Conservation (phyloP, 2,329 filamentous ascomycete genomes). For the Apiospora hydei region DNA sequence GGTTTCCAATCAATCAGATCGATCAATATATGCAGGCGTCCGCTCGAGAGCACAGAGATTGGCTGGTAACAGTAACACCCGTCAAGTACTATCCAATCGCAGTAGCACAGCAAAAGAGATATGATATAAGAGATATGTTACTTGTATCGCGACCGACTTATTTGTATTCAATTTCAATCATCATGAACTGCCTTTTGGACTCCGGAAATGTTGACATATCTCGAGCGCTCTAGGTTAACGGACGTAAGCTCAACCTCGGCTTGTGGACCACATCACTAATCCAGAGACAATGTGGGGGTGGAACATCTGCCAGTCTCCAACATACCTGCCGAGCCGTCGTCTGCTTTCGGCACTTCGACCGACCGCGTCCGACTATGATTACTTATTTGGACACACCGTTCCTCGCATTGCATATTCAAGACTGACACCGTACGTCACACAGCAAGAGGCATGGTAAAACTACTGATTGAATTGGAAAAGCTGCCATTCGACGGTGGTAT, state of each 20-base stretch:
- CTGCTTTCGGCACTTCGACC: background rate
- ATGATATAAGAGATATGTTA: background rate
- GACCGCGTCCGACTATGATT: background rate
- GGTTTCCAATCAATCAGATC: constrained; percentile 20
- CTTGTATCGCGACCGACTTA: background rate
- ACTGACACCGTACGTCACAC: background rate
- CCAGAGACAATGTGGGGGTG: background rate
- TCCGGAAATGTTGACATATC: background rate
- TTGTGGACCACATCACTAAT: constrained; percentile 13
- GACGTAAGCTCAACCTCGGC: background rate
- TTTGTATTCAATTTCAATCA: no score
- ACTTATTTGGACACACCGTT: background rate
- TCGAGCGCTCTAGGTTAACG: background rate
- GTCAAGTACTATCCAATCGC: background rate
- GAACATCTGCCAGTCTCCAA: background rate
- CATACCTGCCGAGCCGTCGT: background rate
- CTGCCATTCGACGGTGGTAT: constrained; percentile 20
- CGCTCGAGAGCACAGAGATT: background rate
- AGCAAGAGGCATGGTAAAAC: background rate
- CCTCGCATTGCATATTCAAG: background rate
- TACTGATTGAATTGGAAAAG: background rate
- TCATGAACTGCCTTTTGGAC: no score
- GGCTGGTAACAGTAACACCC: background rate
- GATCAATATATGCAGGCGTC: constrained; percentile 9
- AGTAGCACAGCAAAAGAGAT: background rate